Base-by-base conservation (phyloP, 1,139 yeast genomes). In the Magnusiomyces ingens region DNA sequence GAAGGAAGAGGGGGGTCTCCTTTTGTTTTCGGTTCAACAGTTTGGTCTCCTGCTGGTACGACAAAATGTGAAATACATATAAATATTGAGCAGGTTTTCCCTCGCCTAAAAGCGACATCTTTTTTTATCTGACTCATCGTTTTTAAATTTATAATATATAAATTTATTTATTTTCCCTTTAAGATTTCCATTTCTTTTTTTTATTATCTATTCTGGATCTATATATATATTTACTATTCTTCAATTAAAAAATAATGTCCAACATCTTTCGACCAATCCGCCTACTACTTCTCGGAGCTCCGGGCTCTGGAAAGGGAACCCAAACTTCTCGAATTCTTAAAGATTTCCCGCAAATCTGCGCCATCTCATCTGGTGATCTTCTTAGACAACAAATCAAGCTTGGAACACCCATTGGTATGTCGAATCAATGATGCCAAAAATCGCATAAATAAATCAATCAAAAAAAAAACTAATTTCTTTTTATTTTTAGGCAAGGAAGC, bases 311-410 rank as follows among this genome's bases (percentile, higher is more conserved):
- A 1, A 45, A 45, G 32, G 48, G 48, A 12, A 91, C 98, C 0
- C 88, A 85, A 61, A 85, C 96, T 0, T 71, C 84, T 1, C 75
- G 82, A 55, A 72, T 91, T 12, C 68, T 85, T 55, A 75, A 77
- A 51, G 72, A 73, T 49, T 78, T 84, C 58, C 78, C 84, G 1
- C 65, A 62, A 49, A 64, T 73, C 56, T 73, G 63, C 4, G 68
- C 74, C 19, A 72, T 91, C 19, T 82, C 96, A 1, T 85, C 95
- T 0, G 98, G 98, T 2, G 96, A 90, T 67, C 71, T 89, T 2
- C 72, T 91, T 51, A 77, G 98, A 57, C 71, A 72, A 40, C 86
- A 90, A 62, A 84, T 90, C 41, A 72, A 79, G 19, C 67, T 70
- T 4, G 71, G 75, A 17, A 76, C 94, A 0, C 65, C 67, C 1